These are phyloP conservation scores for Coccomyxa sp. DNA, from an alignment of 139 green algal genomes.

Conservation along the genomic window DNA sequence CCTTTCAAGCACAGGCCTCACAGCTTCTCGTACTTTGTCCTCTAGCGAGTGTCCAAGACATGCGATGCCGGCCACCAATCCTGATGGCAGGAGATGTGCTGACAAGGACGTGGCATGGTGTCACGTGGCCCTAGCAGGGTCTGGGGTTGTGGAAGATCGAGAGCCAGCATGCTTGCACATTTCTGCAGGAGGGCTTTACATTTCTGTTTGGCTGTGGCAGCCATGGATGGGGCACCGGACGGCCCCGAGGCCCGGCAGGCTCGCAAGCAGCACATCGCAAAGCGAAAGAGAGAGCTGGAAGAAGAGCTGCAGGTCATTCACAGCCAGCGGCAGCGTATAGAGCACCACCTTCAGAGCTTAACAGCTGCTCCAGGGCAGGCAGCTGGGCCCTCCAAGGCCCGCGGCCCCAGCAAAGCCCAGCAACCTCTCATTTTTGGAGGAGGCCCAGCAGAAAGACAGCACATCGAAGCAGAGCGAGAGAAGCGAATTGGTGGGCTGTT, in stretches of 20 bases:
- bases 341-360: constrained; percentile 3
- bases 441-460: background rate
- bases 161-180: too few relatives aligned
- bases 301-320: constrained; percentile 4
- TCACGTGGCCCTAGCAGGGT: too few relatives aligned
- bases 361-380: background rate
- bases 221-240: background rate
- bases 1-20: too few relatives aligned
- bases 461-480: background rate
- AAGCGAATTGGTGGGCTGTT: background rate
- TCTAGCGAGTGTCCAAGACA: too few relatives aligned
- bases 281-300: background rate
- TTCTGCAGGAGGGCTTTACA: too few relatives aligned
- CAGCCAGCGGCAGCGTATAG: constrained; percentile 7
- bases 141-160: too few relatives aligned
- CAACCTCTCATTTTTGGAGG: background rate
- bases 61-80: too few relatives aligned
- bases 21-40: too few relatives aligned
- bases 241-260: background rate
- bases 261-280: background rate
- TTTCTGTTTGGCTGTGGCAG: background rate
- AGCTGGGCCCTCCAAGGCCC: background rate
- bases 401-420: background rate
- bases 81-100: too few relatives aligned
- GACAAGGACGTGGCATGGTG: too few relatives aligned